phyloP scores from a whole-genome alignment of 208 protist species.

The Acanthamoeba polyphaga region DNA sequence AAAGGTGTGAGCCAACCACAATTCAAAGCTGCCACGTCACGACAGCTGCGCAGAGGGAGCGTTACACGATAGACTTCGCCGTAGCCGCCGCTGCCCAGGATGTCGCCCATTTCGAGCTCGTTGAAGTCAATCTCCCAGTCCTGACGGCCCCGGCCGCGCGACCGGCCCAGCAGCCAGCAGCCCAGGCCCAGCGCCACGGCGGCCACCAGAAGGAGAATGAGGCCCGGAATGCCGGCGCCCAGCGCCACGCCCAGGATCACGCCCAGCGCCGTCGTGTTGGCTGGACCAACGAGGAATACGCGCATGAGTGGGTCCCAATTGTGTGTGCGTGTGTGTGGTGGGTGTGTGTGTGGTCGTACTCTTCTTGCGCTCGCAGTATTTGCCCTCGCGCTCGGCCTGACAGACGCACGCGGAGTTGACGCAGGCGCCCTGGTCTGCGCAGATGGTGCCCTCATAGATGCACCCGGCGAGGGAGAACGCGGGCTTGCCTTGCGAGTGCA shows the following conservation, averaged over 20 bases:
- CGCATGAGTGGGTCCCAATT: not conserved
- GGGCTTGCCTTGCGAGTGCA: not conserved
- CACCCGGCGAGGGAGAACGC: conserved; percentile 7
- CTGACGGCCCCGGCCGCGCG: not conserved
- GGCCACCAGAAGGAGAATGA: not conserved
- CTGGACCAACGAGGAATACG: not conserved
- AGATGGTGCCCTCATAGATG: conserved; percentile 2
- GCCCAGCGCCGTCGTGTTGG: not conserved
- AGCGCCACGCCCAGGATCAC: not conserved
- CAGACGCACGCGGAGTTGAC: conserved; percentile 16
- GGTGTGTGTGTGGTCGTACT: not conserved
- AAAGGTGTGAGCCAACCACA: too few relatives aligned
- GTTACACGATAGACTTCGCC: conserved; percentile 27
- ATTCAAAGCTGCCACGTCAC: too few relatives aligned
- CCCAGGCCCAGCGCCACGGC: conserved; percentile 22
- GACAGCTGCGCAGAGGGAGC: too few relatives aligned
- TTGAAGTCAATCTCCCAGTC: conserved; percentile 37
- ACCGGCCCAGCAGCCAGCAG: not conserved
- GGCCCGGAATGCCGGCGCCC: not conserved
- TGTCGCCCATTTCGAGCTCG: conserved; percentile 1
- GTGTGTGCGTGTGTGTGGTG: not conserved
- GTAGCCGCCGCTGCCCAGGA: conserved; percentile 43
- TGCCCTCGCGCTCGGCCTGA: not conserved
- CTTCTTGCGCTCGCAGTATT: not conserved
- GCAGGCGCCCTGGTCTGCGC: conserved; percentile 19